Evolutionary conservation across 2,329 filamentous ascomycete genomes (phyloP), one percentile per base, ranked within the genome.

Genomic region (Beauveria rudraprayagi): DNA sequence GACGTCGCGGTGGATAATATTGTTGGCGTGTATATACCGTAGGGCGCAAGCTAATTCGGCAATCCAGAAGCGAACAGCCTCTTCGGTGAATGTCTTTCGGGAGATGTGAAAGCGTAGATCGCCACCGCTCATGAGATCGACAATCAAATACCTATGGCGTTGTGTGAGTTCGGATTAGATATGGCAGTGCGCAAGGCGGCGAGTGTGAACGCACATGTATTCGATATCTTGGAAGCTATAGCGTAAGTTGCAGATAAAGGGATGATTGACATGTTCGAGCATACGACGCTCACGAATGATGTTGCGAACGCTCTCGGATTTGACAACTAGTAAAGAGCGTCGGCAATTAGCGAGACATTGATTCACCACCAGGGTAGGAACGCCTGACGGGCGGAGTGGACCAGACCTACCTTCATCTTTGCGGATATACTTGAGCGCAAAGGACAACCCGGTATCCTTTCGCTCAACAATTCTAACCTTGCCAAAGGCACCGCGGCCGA

Each of bases 191-290:
- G 26, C 19, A 22, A n/a, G 40, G 28, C n/a, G 28, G 56, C 44
- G 30, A 26, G 41, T 22, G 5, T 6, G 24, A 62, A 75, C 90
- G 70, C 81, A 96, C 91, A 99, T 89, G 77, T 99, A 99, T 75
- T 99, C 94, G 69, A 97, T 92, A 75, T 99, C 94, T 77, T 99
- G 94, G 73, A 99, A 99, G 77, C 92, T 97, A 78, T 97, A 99
- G 70, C 94, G 90, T 80, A 99, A 79, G 75, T 99, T 99, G 80
- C 93, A 97, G 67, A 99, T 89, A 74, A 97, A 99, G 28, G 93
- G 92, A 71, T 99, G 94, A 73, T 96, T 97, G 69, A 99, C 83
- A 74, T 97, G 92, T 77, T 99, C 92, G 71, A 99, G 84, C 94
- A 99, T 99, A 72, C 93, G 87, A 65, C 94, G 86, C 80, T 99